A percentile compares a stretch with the other conserved stretches of the same genome.
Evolutionary conservation across 768 basidiomycete genomes (phyloP).

Genomic region (Psilocybe subaeruginosa): DNA sequence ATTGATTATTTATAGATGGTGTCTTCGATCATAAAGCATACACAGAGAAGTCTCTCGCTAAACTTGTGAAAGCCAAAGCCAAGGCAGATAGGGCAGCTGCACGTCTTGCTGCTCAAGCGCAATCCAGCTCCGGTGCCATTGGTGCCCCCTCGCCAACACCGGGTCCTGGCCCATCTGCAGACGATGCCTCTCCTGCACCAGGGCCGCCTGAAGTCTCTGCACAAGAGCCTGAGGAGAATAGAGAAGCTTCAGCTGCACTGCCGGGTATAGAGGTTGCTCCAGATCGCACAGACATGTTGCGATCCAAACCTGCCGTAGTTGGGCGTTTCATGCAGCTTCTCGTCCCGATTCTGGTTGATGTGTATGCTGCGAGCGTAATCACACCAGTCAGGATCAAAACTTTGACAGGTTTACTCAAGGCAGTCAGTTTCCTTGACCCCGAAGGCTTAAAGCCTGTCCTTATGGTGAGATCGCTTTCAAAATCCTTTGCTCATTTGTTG

Average conservation of each 20-base stretch:
- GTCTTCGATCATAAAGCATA: conserved; percentile 93
- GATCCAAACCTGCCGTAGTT: conserved; percentile 75
- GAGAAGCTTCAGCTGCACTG: conserved; percentile 30
- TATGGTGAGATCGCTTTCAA: conserved; percentile 51
- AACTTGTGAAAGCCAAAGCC: conserved; percentile 79
- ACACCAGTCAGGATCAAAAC: conserved; percentile 88
- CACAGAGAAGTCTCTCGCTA: conserved; percentile 81
- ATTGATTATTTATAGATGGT: conserved; percentile 60
- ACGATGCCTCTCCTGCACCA: conserved; percentile 27
- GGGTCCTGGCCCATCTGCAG: conserved; percentile 28
- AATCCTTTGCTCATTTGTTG: conserved; percentile 7
- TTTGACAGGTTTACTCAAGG: conserved; percentile 85
- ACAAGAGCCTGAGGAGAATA: conserved; percentile 45
- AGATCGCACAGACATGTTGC: conserved; percentile 76
- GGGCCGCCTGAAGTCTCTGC: conserved; percentile 28
- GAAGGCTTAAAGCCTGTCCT: conserved; percentile 78
- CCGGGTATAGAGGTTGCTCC: conserved; percentile 36
- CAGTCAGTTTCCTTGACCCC: conserved; percentile 84
- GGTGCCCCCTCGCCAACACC: conserved; percentile 21
- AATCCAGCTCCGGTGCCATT: conserved; percentile 16
- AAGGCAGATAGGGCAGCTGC: conserved; percentile 81
- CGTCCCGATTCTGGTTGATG: conserved; percentile 94
- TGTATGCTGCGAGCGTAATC: conserved; percentile 98
- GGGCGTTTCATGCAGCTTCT: conserved; percentile 85
- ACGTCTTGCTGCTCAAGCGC: conserved; percentile 51